Evolutionary conservation across 441 rosid genomes (phyloP), one percentile per base, ranked within the genome.

Genomic region (Populus hybrid): DNA sequence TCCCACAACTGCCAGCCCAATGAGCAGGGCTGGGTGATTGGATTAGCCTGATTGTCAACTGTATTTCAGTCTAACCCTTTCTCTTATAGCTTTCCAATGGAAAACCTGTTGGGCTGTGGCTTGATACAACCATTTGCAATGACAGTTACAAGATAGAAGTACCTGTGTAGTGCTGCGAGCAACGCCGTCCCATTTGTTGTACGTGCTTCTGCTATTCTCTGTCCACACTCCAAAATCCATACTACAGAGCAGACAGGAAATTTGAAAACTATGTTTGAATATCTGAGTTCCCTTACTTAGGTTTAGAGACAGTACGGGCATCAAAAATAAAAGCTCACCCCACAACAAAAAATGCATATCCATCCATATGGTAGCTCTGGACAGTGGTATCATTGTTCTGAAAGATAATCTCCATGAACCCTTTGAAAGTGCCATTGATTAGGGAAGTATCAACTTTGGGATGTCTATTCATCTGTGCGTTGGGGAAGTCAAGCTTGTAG

Each of bases 171-270:
- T 90, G 80, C 88, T 82, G 72, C 98, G 89, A 80, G 92, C 98
- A 84, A 92, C 89, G 0, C 95, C 95, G 75, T 92, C 98, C 93
- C 98, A 89, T 64, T 94, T 92, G 86, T 94, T 92, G 88, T 92
- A 94, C 9, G 87, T 83, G 75, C 88, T 83, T 84, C 98, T 87
- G 86, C 97, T 92, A 82, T 89, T 90, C 77, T 94, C 98, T 12
- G 97, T 87, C 97, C 98, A 94, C 35, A 85, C 83, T 76, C 98
- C 98, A 80, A 91, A 90, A 84, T 92, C 98, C 98, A 94, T 92
- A 70, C 97, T 92, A 81, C 80, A 85, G 5, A 14, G 20, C 35
- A 34, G 30, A 77, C 14, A 23, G 54, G 38, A 84, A 28, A 75
- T 36, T 74, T 42, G 34, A 73, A 78, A 74, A 75, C 72, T 18